phyloP scores from a whole-genome alignment of 2,329 filamentous ascomycete species.

The Mycosphaerella sp. region DNA sequence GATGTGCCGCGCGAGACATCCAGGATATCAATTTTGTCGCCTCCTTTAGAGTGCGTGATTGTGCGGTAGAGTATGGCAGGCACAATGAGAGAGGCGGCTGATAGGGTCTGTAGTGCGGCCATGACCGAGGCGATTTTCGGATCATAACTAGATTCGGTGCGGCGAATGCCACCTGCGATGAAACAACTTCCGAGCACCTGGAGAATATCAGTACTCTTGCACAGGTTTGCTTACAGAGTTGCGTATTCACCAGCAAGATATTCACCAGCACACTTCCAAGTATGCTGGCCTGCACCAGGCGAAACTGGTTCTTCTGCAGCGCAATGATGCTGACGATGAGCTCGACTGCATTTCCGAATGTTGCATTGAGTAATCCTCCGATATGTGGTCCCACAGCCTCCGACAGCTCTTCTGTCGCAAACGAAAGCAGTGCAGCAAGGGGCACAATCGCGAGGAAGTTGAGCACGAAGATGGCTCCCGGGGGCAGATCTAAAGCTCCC shows the following conservation, averaged over 20 bases:
- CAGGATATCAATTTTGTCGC: conserved; percentile 42
- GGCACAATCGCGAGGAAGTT: conserved; percentile 78
- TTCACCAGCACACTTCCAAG: conserved; percentile 93
- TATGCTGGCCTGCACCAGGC: conserved; percentile 97
- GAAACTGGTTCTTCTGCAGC: conserved; percentile 73
- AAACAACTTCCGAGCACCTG: conserved; percentile 45
- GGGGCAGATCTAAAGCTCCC: conserved; percentile 55
- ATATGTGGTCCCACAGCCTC: conserved; percentile 64
- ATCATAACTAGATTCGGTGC: conserved; percentile 53
- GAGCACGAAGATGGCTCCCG: conserved; percentile 63
- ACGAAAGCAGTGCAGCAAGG: conserved; percentile 64
- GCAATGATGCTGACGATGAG: conserved; percentile 87
- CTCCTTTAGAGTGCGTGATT: conserved; percentile 34
- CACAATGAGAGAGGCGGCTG: conserved; percentile 48
- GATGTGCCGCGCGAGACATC: conserved; percentile 48
- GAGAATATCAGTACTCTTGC: neutral
- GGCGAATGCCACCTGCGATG: conserved; percentile 42
- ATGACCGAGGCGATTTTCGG: conserved; percentile 70
- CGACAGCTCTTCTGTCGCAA: conserved; percentile 71
- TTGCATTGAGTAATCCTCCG: conserved; percentile 71
- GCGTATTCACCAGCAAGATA: conserved; percentile 56
- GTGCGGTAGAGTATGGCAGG: conserved; percentile 48
- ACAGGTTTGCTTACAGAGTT: too few relatives aligned
- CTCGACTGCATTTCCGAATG: conserved; percentile 74
- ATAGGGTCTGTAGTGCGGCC: conserved; percentile 53